phyloP scores from a whole-genome alignment of 495 filamentous ascomycete species.

The Penicillium bialowiezense region DNA sequence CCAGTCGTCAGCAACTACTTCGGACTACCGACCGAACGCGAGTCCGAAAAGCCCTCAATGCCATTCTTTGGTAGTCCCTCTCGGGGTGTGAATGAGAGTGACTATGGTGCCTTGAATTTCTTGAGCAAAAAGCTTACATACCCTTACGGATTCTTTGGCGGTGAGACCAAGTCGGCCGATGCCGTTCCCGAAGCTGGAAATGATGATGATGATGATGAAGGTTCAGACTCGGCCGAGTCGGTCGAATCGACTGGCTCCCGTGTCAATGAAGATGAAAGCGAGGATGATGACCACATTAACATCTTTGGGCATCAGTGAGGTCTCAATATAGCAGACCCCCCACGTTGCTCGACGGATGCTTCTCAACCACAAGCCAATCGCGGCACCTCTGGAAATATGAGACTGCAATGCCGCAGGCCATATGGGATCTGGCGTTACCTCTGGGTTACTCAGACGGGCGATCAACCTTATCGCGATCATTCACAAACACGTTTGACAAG shows the following conservation, averaged over 20 bases:
- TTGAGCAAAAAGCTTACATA: slow-evolving; percentile 53
- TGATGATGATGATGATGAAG: slow-evolving; percentile 47
- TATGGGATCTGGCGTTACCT: too few species aligned
- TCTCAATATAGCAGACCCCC: too few species aligned
- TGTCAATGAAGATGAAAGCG: slow-evolving; percentile 34
- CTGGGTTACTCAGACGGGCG: too few species aligned
- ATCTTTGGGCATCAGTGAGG: slow-evolving; percentile 68
- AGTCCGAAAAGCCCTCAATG: slow-evolving; percentile 29
- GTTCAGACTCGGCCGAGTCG: too few species aligned
- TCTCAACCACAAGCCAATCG: too few species aligned
- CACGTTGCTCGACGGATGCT: too few species aligned
- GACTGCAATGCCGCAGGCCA: too few species aligned
- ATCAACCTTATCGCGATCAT: too few species aligned
- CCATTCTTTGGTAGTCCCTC: slow-evolving; percentile 36
- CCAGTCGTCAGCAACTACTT: slow-evolving; percentile 46
- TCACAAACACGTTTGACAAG: too few species aligned
- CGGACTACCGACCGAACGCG: slow-evolving; percentile 38
- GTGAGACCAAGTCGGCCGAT: slow-evolving; percentile 27
- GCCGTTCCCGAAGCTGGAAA: slow-evolving; percentile 26
- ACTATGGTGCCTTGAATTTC: slow-evolving; percentile 56
- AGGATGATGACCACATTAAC: slow-evolving; percentile 61
- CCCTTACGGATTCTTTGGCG: slow-evolving; percentile 38
- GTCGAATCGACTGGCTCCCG: too few species aligned
- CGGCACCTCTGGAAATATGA: too few species aligned
- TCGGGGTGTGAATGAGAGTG: slow-evolving; percentile 42